phyloP scores from a whole-genome alignment of 345 rosid species.

The Arabidopsis suecica region DNA sequence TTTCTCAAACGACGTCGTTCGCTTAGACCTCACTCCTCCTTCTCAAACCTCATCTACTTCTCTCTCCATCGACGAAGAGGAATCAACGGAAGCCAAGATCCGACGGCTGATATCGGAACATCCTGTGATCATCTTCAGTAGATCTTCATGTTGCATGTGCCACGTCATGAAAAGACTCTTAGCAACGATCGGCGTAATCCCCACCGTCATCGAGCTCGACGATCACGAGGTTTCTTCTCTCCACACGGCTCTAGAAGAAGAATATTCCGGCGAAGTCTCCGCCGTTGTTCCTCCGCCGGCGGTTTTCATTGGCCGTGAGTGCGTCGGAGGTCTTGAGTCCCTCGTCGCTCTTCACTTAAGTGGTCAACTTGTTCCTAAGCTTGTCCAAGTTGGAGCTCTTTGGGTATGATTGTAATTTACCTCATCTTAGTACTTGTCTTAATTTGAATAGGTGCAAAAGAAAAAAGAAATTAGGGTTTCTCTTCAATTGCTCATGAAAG shows the following conservation, averaged over 20 bases:
- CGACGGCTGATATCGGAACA: conserved; percentile 87
- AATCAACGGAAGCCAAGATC: conserved; percentile 73
- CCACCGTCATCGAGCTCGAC: conserved; percentile 90
- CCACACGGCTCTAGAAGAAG: conserved; percentile 35
- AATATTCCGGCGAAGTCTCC: conserved; percentile 39
- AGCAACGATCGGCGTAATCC: conserved; percentile 79
- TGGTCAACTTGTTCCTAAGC: conserved; percentile 87
- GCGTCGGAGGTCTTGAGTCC: conserved; percentile 89
- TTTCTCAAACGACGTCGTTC: conserved; percentile 51
- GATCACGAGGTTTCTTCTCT: conserved; percentile 85
- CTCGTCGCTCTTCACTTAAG: conserved; percentile 89
- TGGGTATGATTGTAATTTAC: conserved; percentile 59
- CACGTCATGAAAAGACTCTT: conserved; percentile 90
- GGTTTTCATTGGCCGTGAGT: conserved; percentile 80
- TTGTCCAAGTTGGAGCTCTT: conserved; percentile 86
- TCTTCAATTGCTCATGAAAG: conserved; percentile 12
- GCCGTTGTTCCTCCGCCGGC: conserved; percentile 52
- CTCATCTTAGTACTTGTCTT: not conserved
- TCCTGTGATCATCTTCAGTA: conserved; percentile 90
- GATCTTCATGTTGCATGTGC: conserved; percentile 94
- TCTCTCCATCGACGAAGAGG: conserved; percentile 80
- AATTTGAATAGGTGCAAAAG: conserved; percentile 24
- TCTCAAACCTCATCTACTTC: conserved; percentile 47
- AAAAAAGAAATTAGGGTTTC: conserved; percentile 32
- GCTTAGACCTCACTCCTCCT: conserved; percentile 59